Evolutionary conservation across 805 yeast genomes (phyloP).

Genomic region (Candida coquimbonensis): DNA sequence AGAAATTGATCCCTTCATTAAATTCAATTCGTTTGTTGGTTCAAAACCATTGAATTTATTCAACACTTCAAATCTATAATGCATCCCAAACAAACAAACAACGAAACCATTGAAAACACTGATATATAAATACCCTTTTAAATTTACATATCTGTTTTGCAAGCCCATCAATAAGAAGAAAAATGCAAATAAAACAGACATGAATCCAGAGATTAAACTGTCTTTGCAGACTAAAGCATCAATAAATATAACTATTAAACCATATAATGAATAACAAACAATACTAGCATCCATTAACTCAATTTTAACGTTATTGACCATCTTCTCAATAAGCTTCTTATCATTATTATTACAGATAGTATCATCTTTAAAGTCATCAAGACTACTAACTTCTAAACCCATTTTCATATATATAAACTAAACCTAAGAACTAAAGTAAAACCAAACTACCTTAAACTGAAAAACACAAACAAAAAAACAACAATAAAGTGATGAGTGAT

Average conservation of each 20-base stretch:
- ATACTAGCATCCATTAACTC: conserved; percentile 1
- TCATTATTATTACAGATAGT: background rate
- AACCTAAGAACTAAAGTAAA: no score
- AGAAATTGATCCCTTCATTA: conserved; percentile 1
- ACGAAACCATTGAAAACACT: background rate
- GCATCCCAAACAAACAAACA: conserved; percentile 3
- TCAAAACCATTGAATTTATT: background rate
- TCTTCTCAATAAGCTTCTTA: background rate
- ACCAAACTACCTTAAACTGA: background rate
- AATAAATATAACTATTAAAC: background rate
- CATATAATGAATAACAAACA: background rate
- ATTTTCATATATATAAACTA: background rate
- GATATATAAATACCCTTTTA: background rate
- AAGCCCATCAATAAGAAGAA: background rate
- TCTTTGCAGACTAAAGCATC: background rate
- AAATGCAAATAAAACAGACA: conserved; percentile 3
- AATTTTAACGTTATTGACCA: background rate
- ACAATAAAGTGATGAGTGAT: background rate
- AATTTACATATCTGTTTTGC: background rate
- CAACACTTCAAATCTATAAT: background rate
- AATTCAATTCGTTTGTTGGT: background rate
- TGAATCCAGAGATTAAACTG: background rate
- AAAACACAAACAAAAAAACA: background rate
- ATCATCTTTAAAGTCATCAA: background rate
- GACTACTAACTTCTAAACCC: background rate